Conservation (phyloP, 805 yeast species). For the Saccharomycopsis capsularis region DNA sequence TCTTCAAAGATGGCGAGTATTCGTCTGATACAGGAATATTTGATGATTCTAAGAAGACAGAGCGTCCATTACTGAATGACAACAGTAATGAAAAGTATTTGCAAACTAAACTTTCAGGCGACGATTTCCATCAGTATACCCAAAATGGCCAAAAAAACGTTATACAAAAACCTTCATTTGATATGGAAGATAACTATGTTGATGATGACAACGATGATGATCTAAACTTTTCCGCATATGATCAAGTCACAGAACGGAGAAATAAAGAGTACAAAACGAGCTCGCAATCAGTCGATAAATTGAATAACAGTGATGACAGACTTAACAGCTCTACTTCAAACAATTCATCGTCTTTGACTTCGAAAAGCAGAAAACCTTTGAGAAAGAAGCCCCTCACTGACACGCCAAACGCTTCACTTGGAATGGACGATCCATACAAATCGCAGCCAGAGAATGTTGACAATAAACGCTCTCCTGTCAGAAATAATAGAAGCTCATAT, state of each 20-base stretch:
- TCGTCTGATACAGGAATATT: no score
- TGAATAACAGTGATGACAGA: no score
- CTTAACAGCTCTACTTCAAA: no score
- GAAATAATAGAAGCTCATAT: not conserved
- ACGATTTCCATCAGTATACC: no score
- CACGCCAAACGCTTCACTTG: not conserved
- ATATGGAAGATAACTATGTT: constrained; percentile 4
- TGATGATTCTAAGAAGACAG: no score
- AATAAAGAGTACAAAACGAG: not conserved
- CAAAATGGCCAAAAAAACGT: not conserved
- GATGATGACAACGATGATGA: constrained; percentile 8
- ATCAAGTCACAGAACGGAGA: not conserved
- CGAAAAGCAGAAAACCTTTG: not conserved
- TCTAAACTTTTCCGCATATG: constrained; percentile 6
- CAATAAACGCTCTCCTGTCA: not conserved
- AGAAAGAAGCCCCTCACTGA: constrained; percentile 7
- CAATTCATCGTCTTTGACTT: no score
- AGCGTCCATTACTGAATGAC: no score
- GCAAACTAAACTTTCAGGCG: no score
- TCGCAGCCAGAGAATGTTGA: not conserved
- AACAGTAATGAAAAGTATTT: no score
- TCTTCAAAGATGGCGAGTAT: not conserved
- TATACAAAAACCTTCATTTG: not conserved
- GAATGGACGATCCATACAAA: not conserved
- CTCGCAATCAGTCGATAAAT: no score